A percentile compares a stretch with the other conserved stretches of the same genome.
phyloP scores from a whole-genome alignment of 345 rosid genomes.

The Excoecaria cochinchinensis region DNA sequence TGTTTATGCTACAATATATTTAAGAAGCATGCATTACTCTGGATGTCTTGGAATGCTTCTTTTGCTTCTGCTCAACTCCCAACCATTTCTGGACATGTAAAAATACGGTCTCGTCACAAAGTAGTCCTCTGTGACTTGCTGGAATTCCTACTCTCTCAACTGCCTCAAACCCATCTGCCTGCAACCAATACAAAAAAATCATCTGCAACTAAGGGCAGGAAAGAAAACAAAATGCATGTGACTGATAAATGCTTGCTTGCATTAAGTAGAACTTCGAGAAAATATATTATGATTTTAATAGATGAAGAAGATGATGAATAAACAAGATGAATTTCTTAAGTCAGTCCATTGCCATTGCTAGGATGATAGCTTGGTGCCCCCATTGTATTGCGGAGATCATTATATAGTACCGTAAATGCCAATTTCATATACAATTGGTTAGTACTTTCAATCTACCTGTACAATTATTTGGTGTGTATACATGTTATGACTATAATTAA shows the following conservation, averaged over 20 bases:
- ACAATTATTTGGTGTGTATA: too few species aligned
- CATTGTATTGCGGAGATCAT: background rate
- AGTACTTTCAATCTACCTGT: too few species aligned
- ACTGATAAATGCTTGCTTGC: too few species aligned
- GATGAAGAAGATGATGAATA: background rate
- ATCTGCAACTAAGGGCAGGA: background rate
- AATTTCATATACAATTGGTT: too few species aligned
- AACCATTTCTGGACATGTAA: conserved; percentile 62
- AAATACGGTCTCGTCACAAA: conserved; percentile 51
- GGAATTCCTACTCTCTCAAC: conserved; percentile 64
- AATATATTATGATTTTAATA: too few species aligned
- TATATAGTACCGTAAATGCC: background rate
- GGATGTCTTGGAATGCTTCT: conserved; percentile 33
- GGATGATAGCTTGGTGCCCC: too few species aligned
- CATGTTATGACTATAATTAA: too few species aligned
- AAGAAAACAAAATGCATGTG: too few species aligned
- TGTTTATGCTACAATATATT: background rate
- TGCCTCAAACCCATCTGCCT: conserved; percentile 70
- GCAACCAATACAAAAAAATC: conserved; percentile 5
- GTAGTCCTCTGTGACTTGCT: conserved; percentile 61
- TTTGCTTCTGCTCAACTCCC: conserved; percentile 47
- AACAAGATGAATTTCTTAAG: background rate
- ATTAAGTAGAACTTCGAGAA: background rate
- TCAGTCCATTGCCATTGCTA: too few species aligned
- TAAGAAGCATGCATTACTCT: conserved; percentile 55